Evolutionary conservation across 1,284 basidiomycete species (phyloP).

Genomic region (Tremellales sp.): DNA sequence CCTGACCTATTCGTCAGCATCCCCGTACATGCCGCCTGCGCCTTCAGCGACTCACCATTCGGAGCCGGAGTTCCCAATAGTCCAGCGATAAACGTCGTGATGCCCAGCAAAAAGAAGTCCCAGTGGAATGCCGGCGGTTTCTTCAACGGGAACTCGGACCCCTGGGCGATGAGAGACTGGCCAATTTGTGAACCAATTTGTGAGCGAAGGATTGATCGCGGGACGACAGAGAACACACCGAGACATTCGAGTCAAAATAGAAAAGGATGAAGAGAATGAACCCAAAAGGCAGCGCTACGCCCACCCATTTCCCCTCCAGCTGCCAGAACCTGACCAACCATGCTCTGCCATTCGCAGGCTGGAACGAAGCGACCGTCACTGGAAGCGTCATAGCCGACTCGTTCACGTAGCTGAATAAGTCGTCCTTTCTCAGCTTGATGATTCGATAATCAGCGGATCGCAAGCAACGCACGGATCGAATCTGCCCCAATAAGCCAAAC

Average conservation of each 20-base stretch:
- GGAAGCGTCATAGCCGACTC: conserved; percentile 67
- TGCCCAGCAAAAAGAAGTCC: conserved; percentile 74
- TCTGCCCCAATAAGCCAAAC: conserved; percentile 77
- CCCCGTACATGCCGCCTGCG: neutral
- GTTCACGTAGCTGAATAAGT: conserved; percentile 32
- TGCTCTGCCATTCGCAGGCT: conserved; percentile 65
- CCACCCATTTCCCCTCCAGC: conserved; percentile 83
- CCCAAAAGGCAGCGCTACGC: conserved; percentile 58
- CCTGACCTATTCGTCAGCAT: conserved; percentile 20
- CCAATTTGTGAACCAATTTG: neutral
- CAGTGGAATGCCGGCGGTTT: conserved; percentile 93
- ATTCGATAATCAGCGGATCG: neutral
- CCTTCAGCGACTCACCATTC: conserved; percentile 57
- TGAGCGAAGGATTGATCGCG: neutral
- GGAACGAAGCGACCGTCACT: conserved; percentile 60
- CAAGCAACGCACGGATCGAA: conserved; percentile 53
- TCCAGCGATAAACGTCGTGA: conserved; percentile 88
- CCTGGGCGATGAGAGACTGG: conserved; percentile 87
- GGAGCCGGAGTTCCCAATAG: conserved; percentile 88
- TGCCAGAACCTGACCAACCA: conserved; percentile 95
- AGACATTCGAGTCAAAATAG: conserved; percentile 52
- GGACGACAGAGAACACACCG: conserved; percentile 23
- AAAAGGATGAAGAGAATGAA: conserved; percentile 52
- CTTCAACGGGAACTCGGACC: conserved; percentile 79
- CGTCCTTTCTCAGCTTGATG: neutral